A percentile compares a stretch with the other conserved stretches of the same genome.
phyloP scores from a whole-genome alignment of 2,329 filamentous ascomycete genomes.

The Emmonsiellopsis sp. region DNA sequence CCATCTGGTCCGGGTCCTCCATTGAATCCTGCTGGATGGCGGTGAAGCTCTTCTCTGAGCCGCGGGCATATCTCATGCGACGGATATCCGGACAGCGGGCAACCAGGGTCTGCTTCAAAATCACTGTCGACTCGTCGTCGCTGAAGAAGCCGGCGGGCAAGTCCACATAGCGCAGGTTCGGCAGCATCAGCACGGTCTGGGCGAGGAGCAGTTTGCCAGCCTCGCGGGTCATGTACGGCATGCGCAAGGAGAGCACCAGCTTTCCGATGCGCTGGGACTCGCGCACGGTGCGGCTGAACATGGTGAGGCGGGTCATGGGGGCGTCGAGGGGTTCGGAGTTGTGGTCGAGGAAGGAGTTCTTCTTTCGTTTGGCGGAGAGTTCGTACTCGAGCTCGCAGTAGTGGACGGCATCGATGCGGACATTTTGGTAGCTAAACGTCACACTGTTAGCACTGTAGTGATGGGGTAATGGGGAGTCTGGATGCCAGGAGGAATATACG shows the following conservation, averaged over 20 bases:
- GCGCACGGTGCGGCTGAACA: slow-evolving; percentile 74
- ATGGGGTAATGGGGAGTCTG: neutral
- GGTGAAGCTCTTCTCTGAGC: slow-evolving; percentile 70
- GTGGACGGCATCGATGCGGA: slow-evolving; percentile 88
- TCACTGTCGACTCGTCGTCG: slow-evolving; percentile 66
- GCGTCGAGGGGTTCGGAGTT: slow-evolving; percentile 76
- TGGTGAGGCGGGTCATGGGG: slow-evolving; percentile 62
- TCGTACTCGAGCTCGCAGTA: slow-evolving; percentile 83
- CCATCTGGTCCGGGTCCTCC: neutral
- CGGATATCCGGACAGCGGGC: slow-evolving; percentile 72
- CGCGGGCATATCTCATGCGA: slow-evolving; percentile 77
- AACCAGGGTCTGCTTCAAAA: slow-evolving; percentile 75
- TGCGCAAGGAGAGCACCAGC: slow-evolving; percentile 70
- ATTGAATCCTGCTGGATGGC: slow-evolving; percentile 36
- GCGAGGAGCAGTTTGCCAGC: slow-evolving; percentile 76
- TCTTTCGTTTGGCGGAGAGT: slow-evolving; percentile 69
- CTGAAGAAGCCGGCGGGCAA: slow-evolving; percentile 79
- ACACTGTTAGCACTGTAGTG: neutral
- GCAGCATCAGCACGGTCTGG: slow-evolving; percentile 72
- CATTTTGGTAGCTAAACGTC: slow-evolving; percentile 63
- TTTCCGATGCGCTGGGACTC: slow-evolving; percentile 63
- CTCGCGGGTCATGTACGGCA: slow-evolving; percentile 91
- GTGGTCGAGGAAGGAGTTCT: slow-evolving; percentile 61
- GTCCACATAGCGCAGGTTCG: slow-evolving; percentile 81
- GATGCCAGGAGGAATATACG: slow-evolving; percentile 27